These are phyloP conservation scores for Fusarium keratoplasticum DNA, from an alignment of 2,329 filamentous ascomycete species.

Conservation along the genomic window DNA sequence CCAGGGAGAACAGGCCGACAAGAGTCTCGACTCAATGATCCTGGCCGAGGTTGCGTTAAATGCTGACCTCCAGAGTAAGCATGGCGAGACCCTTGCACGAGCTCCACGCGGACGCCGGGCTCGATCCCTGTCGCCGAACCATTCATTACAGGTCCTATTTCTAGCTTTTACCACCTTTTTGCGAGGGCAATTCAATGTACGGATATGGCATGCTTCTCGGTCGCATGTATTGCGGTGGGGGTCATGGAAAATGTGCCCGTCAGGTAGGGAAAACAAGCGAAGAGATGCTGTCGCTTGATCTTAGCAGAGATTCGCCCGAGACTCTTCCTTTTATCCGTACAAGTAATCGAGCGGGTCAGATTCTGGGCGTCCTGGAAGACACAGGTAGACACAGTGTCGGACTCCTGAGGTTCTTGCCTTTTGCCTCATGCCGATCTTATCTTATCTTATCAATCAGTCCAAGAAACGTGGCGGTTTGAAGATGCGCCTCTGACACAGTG, in stretches of 20 bases:
- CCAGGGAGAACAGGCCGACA: not conserved
- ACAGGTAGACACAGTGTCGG: not conserved
- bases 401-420: not conserved
- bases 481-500: not conserved
- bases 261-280: not conserved
- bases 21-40: not conserved
- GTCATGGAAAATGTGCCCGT: not conserved
- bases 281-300: not conserved
- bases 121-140: not conserved
- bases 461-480: not conserved
- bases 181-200: not conserved
- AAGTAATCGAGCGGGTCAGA: not conserved
- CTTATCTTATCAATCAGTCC: conserved; percentile 26
- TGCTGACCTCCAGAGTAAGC: not conserved
- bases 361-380: not conserved
- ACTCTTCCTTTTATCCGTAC: not conserved
- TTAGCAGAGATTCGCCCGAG: not conserved
- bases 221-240: not conserved
- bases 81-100: not conserved
- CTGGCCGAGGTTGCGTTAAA: not conserved
- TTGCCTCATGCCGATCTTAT: conserved; percentile 13
- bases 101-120: not conserved
- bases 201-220: not conserved
- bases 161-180: not conserved
- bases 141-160: not conserved